phyloP scores from a whole-genome alignment of 2,329 filamentous ascomycete species.

The Hypoxylon sp. region DNA sequence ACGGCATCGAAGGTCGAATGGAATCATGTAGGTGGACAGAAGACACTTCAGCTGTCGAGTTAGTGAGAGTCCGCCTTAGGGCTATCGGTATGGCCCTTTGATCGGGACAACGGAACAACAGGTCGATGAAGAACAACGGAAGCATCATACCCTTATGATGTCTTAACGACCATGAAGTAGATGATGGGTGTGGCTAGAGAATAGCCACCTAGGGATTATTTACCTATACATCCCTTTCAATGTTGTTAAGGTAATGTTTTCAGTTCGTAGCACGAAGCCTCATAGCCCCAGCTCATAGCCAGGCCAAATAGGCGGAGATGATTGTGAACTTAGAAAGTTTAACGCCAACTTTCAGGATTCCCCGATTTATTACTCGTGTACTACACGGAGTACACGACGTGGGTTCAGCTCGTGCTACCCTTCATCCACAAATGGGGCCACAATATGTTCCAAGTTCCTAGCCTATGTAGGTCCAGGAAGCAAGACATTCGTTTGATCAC shows the following conservation, averaged over 20 bases:
- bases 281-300: not conserved
- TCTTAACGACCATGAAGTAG: not conserved
- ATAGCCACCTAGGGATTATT: not conserved
- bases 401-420: not conserved
- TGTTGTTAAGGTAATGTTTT: not conserved
- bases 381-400: slow-evolving; percentile 15
- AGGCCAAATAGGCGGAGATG: not conserved
- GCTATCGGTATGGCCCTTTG: not conserved
- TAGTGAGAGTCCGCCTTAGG: slow-evolving; percentile 1
- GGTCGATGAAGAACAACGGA: not conserved
- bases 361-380: slow-evolving; percentile 1
- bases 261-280: not conserved
- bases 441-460: slow-evolving; percentile 6
- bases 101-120: not conserved
- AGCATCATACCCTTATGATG: not conserved
- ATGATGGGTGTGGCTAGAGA: not conserved
- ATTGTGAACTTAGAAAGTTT: not conserved
- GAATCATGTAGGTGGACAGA: not conserved
- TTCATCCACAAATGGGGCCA: not conserved
- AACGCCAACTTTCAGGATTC: slow-evolving; percentile 3
- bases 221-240: not conserved
- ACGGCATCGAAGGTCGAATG: not conserved
- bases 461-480: not conserved
- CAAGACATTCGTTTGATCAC: slow-evolving; percentile 14
- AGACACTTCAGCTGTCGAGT: not conserved